These are phyloP conservation scores for Postia placenta DNA, from an alignment of 768 basidiomycete species.

Conservation along the genomic window DNA sequence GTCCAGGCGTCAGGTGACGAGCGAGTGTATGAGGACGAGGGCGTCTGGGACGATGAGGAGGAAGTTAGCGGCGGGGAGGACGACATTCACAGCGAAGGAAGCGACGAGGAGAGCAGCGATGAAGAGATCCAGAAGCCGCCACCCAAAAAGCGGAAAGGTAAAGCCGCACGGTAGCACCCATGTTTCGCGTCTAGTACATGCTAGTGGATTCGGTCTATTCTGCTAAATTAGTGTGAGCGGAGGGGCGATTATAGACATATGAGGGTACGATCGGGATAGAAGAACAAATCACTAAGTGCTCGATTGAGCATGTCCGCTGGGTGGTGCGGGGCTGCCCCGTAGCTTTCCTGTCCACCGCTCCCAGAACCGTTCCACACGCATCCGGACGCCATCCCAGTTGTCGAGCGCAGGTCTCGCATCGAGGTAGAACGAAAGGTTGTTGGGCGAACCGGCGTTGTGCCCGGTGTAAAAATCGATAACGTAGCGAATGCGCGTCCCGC, in stretches of 20 bases:
- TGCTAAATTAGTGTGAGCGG: not conserved
- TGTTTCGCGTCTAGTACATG: not conserved
- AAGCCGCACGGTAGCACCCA: slow-evolving; percentile 36
- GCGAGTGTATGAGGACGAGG: slow-evolving; percentile 26
- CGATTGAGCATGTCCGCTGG: not conserved
- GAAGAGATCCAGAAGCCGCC: slow-evolving; percentile 37
- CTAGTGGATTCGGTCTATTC: not conserved
- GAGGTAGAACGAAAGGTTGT: slow-evolving; percentile 79
- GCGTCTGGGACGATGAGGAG: slow-evolving; percentile 53
- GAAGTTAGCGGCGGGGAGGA: slow-evolving; percentile 52
- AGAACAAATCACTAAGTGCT: not conserved
- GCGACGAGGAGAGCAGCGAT: slow-evolving; percentile 43
- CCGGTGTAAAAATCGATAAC: slow-evolving; percentile 99
- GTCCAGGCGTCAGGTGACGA: slow-evolving; percentile 42
- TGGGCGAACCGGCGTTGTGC: slow-evolving; percentile 38
- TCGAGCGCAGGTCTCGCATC: slow-evolving; percentile 94
- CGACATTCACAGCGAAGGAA: slow-evolving; percentile 35
- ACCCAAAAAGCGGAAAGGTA: slow-evolving; percentile 48
- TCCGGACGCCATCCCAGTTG: slow-evolving; percentile 87
- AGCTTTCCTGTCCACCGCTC: slow-evolving; percentile 24
- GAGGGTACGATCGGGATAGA: not conserved
- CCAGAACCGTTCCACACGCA: slow-evolving; percentile 65
- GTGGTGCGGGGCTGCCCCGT: slow-evolving; percentile 5
- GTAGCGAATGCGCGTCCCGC: slow-evolving; percentile 84
- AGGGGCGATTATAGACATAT: not conserved